Conservation (phyloP, 1,284 basidiomycete species). For the Microbotryum silenes-acaulis region DNA sequence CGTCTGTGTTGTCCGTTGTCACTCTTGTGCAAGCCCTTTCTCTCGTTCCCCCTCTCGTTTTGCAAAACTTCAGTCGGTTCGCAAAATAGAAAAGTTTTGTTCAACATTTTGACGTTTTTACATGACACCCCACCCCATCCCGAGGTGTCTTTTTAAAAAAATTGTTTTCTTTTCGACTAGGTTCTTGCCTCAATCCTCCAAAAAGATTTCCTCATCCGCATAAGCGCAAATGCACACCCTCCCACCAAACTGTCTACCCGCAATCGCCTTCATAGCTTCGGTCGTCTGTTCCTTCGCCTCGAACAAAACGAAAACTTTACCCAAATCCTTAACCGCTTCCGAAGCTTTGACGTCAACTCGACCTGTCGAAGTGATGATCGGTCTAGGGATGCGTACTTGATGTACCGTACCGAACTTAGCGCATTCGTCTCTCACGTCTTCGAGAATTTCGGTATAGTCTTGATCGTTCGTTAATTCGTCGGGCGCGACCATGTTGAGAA, state of each 20-base stretch:
- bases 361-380: conserved; percentile 50
- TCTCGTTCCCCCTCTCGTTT: too few species aligned
- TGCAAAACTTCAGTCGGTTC: too few species aligned
- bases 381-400: conserved; percentile 80
- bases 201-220: conserved; percentile 33
- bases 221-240: conserved; percentile 38
- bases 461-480: conserved; percentile 86
- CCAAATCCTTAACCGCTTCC: conserved; percentile 36
- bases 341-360: conserved; percentile 36
- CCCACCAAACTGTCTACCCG: conserved; percentile 35
- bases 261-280: conserved; percentile 36
- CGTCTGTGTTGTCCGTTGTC: too few species aligned
- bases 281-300: conserved; percentile 36
- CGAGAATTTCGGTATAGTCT: conserved; percentile 88
- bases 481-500: conserved; percentile 97
- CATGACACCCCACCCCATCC: too few species aligned
- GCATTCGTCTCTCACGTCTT: conserved; percentile 92
- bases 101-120: too few species aligned
- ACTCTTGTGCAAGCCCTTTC: too few species aligned
- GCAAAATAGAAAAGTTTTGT: too few species aligned
- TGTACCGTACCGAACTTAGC: conserved; percentile 70
- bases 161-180: too few species aligned
- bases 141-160: too few species aligned
- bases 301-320: conserved; percentile 39
- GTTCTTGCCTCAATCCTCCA: conserved; percentile 14